phyloP scores from a whole-genome alignment of 768 basidiomycete genomes.

The Collybiopsis confluens region DNA sequence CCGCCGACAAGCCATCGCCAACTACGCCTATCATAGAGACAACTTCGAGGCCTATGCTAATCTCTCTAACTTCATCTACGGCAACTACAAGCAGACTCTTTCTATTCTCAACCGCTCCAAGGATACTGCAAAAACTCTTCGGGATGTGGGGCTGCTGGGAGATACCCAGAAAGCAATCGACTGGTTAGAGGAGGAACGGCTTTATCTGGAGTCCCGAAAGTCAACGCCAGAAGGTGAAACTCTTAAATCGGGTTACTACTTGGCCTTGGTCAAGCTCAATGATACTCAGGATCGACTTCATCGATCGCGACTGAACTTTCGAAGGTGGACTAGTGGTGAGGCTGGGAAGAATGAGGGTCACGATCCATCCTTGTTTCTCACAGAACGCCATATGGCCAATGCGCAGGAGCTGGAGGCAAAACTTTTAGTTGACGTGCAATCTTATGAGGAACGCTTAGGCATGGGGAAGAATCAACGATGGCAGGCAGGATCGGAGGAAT shows the following conservation, averaged over 20 bases:
- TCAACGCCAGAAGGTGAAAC: background rate
- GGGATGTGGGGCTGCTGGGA: constrained; percentile 8
- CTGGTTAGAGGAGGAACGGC: constrained; percentile 13
- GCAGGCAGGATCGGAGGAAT: constrained; percentile 4
- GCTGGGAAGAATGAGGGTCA: too few relatives aligned
- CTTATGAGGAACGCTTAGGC: background rate
- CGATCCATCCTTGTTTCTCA: too few relatives aligned
- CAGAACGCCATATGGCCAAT: too few relatives aligned
- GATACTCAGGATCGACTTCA: background rate
- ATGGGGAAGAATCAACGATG: background rate
- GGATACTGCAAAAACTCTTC: constrained; percentile 4
- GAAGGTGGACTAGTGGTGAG: too few relatives aligned
- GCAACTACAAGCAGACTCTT: too few relatives aligned
- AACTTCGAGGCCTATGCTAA: constrained; percentile 7
- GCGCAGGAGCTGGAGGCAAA: too few relatives aligned
- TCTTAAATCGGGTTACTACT: background rate
- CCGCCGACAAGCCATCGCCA: constrained; percentile 6
- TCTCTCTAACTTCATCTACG: constrained; percentile 10
- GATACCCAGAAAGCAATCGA: too few relatives aligned
- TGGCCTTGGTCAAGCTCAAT: background rate
- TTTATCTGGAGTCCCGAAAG: constrained; percentile 9
- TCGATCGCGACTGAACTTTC: too few relatives aligned
- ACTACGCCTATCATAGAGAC: background rate
- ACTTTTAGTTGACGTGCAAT: too few relatives aligned
- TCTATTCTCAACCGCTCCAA: too few relatives aligned